Conservation (phyloP, 208 protist species). For the Crithidia sp. region DNA sequence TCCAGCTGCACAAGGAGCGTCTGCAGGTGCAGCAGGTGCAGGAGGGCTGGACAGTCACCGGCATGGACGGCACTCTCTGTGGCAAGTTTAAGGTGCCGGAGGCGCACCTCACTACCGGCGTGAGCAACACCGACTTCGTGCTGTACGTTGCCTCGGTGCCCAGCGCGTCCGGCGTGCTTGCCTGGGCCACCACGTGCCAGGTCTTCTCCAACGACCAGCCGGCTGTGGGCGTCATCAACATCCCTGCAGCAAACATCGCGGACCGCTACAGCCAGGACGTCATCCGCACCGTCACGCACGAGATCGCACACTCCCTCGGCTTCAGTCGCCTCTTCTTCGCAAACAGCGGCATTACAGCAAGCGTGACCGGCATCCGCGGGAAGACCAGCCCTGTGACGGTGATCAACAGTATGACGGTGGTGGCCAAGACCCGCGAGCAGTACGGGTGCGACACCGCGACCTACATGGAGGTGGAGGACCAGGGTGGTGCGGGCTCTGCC, state of each 20-base stretch:
- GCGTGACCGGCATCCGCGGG: constrained; percentile 34
- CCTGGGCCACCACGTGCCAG: constrained; percentile 61
- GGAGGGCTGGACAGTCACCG: constrained; percentile 20
- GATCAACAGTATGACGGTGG: constrained; percentile 41
- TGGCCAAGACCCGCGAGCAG: constrained; percentile 49
- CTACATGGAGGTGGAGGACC: constrained; percentile 84
- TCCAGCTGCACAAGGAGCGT: constrained; percentile 57
- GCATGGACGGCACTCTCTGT: background rate
- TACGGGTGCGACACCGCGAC: constrained; percentile 67
- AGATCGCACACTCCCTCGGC: constrained; percentile 89
- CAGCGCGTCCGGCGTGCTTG: constrained; percentile 1
- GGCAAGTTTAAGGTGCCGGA: constrained; percentile 14
- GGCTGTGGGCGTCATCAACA: constrained; percentile 57
- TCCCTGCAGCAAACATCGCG: constrained; percentile 44
- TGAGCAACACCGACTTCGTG: constrained; percentile 60
- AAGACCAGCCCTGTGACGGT: constrained; percentile 27
- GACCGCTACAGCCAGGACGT: background rate
- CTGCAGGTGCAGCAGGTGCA: constrained; percentile 45
- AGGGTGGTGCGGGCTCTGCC: constrained; percentile 43
- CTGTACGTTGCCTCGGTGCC: constrained; percentile 69
- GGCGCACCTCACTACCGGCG: constrained; percentile 39
- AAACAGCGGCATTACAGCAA: background rate
- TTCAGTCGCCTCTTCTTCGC: constrained; percentile 42
- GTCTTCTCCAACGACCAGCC: constrained; percentile 23
- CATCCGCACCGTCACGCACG: constrained; percentile 61